Evolutionary conservation across 306 rosid species (phyloP), one percentile per base, ranked within the genome.

Genomic region (Prunus salicina): DNA sequence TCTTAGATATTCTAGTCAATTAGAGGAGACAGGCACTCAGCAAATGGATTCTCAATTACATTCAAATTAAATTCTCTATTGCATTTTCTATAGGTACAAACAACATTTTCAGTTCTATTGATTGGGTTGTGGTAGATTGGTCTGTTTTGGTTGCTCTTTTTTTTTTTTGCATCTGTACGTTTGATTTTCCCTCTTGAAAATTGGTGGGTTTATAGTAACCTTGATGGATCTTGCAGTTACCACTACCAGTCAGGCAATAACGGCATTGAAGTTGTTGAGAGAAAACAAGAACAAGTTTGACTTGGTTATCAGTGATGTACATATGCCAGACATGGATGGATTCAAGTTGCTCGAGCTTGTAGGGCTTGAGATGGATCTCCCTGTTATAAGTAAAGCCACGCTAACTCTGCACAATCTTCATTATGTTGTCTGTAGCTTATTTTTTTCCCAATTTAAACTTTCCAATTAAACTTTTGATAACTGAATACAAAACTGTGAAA

Each of bases 241-340:
- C 20, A 84, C 97, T 1, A 93, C 93, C 5, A 96, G 58, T 79
- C 93, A 92, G 82, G 99, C 99, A 73, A 74, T 75, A 69, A 81
- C 67, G 27, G 99, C 99, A n/a, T 86, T 96, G 86, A 68, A 69
- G 72, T 53, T 92, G 88, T 83, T 96, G 82, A 91, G 98, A 88
- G 98, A 89, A 62, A 91, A 96, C 89, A 90, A 73, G 76, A 80
- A 90, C 86, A 86, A 53, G 80, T 96, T 91, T 80, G 99, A 96
- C 83, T 86, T 96, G 63, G 99, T 96, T 64, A 96, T 93, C 85
- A 96, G 98, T 71, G 99, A 93, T 80, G 99, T 96, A 20, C 96
- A 96, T 72, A 96, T 96, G 99, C 99, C 99, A 43, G 98, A 96
- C 84, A 96, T 96, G 99, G 99, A 96, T 85, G 99, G 99, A 78